Conservation (phyloP, 2,329 filamentous ascomycete species). For the Chalara sp. region DNA sequence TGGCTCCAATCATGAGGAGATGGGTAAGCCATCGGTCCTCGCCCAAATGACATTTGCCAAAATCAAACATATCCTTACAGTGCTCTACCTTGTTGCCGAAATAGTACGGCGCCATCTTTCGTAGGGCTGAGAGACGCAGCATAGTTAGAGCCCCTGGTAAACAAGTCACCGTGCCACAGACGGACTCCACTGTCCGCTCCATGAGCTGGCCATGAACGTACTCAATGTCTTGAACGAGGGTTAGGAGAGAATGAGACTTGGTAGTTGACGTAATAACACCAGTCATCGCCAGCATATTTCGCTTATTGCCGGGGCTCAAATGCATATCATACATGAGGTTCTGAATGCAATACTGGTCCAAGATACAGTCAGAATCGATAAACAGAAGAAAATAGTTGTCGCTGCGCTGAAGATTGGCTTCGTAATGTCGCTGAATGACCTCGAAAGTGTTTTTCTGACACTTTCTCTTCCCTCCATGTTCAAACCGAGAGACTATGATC, state of each 20-base stretch:
- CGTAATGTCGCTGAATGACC: constrained; percentile 88
- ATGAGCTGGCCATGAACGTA: constrained; percentile 96
- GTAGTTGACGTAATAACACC: constrained; percentile 95
- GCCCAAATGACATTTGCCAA: constrained; percentile 88
- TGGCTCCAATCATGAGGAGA: constrained; percentile 96
- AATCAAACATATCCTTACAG: constrained; percentile 93
- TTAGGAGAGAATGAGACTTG: constrained; percentile 80
- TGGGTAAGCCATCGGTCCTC: constrained; percentile 97
- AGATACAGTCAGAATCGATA: constrained; percentile 94
- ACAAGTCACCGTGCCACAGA: constrained; percentile 89
- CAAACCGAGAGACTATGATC: constrained; percentile 86
- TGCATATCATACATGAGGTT: constrained; percentile 99
- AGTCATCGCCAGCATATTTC: constrained; percentile 95
- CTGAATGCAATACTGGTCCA: constrained; percentile 85
- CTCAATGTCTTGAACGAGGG: constrained; percentile 93
- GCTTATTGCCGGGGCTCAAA: constrained; percentile 82
- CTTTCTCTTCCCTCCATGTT: constrained; percentile 86
- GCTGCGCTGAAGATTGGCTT: constrained; percentile 76
- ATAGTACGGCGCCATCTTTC: constrained; percentile 96
- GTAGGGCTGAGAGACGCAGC: constrained; percentile 90
- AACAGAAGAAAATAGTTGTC: constrained; percentile 94
- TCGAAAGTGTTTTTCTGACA: constrained; percentile 92
- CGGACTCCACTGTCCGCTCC: constrained; percentile 90
- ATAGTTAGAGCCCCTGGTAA: constrained; percentile 93
- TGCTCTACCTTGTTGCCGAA: constrained; percentile 96